Conservation (phyloP, 164 flowering plant species). For the grape (Vitis vinifera) region ASM3070453v1 NC_081821.1:19716001-19716500, state of each 20-base stretch:
- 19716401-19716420: background rate
- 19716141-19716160: too few relatives aligned
- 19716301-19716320: background rate
- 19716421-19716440: slow-evolving; percentile 9
- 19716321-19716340: background rate
- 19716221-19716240: background rate
- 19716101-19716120: too few relatives aligned
- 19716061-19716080: too few relatives aligned
- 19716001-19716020: too few relatives aligned
- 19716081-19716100: too few relatives aligned
- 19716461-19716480: slow-evolving; percentile 22
- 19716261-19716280: background rate
- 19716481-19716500: slow-evolving; percentile 6
- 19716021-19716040: too few relatives aligned
- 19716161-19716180: too few relatives aligned
- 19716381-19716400: slow-evolving; percentile 8
- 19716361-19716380: background rate
- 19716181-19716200: too few relatives aligned
- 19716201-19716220: background rate
- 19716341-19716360: background rate
- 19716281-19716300: background rate
- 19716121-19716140: too few relatives aligned
- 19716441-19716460: slow-evolving; percentile 7
- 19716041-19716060: too few relatives aligned
- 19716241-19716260: background rate